Evolutionary conservation across 192 early-diverging fungal species (phyloP), one percentile per base, ranked within the genome.

Genomic region (Linnemannia schmuckeri): DNA sequence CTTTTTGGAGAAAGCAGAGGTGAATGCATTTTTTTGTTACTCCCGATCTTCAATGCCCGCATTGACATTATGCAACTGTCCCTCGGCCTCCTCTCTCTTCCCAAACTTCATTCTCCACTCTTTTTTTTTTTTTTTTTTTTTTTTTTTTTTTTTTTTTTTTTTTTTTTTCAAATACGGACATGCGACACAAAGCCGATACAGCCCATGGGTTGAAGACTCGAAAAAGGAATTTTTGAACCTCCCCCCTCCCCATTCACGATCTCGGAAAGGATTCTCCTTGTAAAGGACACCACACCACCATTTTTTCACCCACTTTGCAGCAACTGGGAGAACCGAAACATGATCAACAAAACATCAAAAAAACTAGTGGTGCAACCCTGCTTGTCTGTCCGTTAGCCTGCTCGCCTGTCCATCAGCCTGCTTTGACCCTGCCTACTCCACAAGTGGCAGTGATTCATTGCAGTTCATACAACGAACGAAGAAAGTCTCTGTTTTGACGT

Each of bases 201-300:
- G 22, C 24, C 55, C 55, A 2, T 57, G 24, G 6, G 24, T 27
- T 27, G 1, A 33, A 52, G 49, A 18, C 61, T 66, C 61, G 61
- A 66, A 66, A 33, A 66, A 33, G 61, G 27, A 66, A 66, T 66
- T 33, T 66, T 66, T 66, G 61, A 33, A 66, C 61, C 61, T 15
- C 27, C 30, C 24, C 30, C 15, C 27, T 30, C 33, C 27, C 22
- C 9, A 1, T 61, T 61, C 7, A 27, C 9, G 55, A 10, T 33
- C 30, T 30, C 61, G 27, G 27, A 66, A 12, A 33, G 61, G 30
- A 33, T 52, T 52, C 49, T 20, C 49, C 49, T 20, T 52, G 18
- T 52, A 33, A 66, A 30, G n/a, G 55, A 57, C 61, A 66, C 61
- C 61, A 66, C 30, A 66, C 61, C 61, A 66, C 61, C 30, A 46